phyloP scores from a whole-genome alignment of 148 eudicot species.

The Vaccinium vitisidaea region DNA sequence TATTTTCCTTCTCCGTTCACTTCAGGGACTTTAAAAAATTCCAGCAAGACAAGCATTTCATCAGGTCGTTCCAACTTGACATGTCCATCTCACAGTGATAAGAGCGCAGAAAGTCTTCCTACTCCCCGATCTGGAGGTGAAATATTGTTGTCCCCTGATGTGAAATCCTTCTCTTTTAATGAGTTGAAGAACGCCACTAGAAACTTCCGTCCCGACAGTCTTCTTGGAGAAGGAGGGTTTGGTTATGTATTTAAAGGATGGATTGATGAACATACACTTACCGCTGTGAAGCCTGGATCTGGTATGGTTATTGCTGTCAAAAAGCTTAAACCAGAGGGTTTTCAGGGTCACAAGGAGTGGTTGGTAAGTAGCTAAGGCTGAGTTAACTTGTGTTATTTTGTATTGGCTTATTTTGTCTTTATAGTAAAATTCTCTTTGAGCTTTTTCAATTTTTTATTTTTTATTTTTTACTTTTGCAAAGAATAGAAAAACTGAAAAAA shows the following conservation, averaged over 20 bases:
- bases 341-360: slow-evolving; percentile 46
- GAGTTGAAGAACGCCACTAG: slow-evolving; percentile 36
- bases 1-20: slow-evolving; percentile 13
- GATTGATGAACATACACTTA: slow-evolving; percentile 33
- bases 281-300: slow-evolving; percentile 35
- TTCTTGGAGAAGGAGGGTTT: slow-evolving; percentile 45
- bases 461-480: background rate
- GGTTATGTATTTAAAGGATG: slow-evolving; percentile 46
- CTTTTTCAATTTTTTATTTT: background rate
- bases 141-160: slow-evolving; percentile 27
- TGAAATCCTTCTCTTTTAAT: slow-evolving; percentile 28
- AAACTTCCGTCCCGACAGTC: slow-evolving; percentile 37
- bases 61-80: slow-evolving; percentile 40
- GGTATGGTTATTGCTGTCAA: slow-evolving; percentile 43
- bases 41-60: slow-evolving; percentile 43
- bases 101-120: slow-evolving; percentile 47
- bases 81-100: slow-evolving; percentile 36
- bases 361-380: slow-evolving; percentile 21
- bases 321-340: slow-evolving; percentile 38
- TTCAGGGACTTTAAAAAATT: slow-evolving; percentile 49
- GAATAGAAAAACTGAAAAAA: background rate
- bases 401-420: background rate
- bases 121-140: slow-evolving; percentile 49
- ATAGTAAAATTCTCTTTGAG: background rate
- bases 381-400: background rate